These are phyloP conservation scores for Centrapalus pauciflorus DNA, from an alignment of 129 eudicot species.

Conservation along the genomic window DNA sequence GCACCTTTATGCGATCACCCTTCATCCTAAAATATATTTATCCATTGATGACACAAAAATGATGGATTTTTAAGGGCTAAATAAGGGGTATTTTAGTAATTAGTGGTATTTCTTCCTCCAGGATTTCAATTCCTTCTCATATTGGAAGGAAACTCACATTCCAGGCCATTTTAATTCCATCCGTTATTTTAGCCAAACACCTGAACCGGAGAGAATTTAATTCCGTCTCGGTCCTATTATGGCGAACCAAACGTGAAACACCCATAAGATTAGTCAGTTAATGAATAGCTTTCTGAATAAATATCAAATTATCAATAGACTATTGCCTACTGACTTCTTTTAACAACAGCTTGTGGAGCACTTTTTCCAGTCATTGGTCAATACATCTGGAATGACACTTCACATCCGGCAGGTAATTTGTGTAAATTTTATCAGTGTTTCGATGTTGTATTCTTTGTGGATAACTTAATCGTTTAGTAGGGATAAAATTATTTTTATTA, in stretches of 20 bases:
- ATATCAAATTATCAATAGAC: not conserved
- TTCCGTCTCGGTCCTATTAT: no score
- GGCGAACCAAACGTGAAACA: no score
- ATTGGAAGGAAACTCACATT: no score
- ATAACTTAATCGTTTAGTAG: not conserved
- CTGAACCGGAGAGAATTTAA: no score
- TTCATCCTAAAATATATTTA: no score
- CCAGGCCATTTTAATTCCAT: no score
- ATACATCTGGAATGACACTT: conserved; percentile 98
- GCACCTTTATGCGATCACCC: no score
- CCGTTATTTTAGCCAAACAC: not conserved
- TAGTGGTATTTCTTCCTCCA: no score
- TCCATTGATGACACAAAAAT: no score
- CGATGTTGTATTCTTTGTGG: not conserved
- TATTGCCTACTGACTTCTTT: not conserved
- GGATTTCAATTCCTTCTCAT: no score
- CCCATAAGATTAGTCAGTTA: not conserved
- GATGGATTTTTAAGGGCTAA: no score
- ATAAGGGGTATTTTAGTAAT: no score
- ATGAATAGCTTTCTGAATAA: not conserved
- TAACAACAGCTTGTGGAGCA: conserved; percentile 80
- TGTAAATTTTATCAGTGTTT: not conserved
- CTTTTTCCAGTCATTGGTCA: conserved; percentile 96
- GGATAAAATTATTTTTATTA: not conserved
- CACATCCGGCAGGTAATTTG: conserved; percentile 83